Percentiles rank a stretch among this genome's conserved stretches.
phyloP scores from a whole-genome alignment of 495 filamentous ascomycete species.

The Podospora didyma region DNA sequence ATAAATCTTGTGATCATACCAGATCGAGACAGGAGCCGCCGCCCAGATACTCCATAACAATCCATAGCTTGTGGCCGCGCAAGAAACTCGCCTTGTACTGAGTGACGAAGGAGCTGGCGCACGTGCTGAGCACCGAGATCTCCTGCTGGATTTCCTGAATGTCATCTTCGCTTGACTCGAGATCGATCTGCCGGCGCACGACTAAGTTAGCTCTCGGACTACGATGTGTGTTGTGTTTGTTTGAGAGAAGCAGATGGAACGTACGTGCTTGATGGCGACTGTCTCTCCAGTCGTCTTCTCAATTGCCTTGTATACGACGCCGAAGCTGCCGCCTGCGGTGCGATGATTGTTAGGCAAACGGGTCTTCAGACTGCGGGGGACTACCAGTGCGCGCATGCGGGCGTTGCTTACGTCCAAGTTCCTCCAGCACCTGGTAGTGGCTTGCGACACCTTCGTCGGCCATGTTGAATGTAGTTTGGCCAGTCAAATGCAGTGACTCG shows the following conservation, averaged over 20 bases:
- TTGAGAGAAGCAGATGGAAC: conserved; percentile 17
- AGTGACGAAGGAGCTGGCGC: conserved; percentile 87
- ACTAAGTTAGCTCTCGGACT: conserved; percentile 7
- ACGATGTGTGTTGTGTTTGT: no score
- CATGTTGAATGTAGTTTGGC: conserved; percentile 26
- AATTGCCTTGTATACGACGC: conserved; percentile 93
- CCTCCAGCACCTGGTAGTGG: conserved; percentile 86
- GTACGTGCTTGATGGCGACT: conserved; percentile 87
- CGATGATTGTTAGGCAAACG: background rate
- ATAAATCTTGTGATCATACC: conserved; percentile 41
- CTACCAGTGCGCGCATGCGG: background rate
- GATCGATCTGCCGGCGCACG: conserved; percentile 69
- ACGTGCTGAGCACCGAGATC: conserved; percentile 92
- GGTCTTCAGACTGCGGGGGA: background rate
- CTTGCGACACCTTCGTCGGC: conserved; percentile 67
- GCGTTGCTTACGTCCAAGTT: conserved; percentile 73
- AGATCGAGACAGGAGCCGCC: conserved; percentile 91
- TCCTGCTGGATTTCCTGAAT: conserved; percentile 97
- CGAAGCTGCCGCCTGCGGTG: conserved; percentile 79
- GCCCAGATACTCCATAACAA: conserved; percentile 96
- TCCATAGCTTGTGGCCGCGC: conserved; percentile 94
- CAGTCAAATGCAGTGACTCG: background rate
- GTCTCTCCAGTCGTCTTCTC: conserved; percentile 80
- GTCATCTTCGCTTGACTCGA: conserved; percentile 96
- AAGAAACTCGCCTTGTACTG: conserved; percentile 96